phyloP scores from a whole-genome alignment of 306 rosid genomes.

The Gastrolobium villosum region DNA sequence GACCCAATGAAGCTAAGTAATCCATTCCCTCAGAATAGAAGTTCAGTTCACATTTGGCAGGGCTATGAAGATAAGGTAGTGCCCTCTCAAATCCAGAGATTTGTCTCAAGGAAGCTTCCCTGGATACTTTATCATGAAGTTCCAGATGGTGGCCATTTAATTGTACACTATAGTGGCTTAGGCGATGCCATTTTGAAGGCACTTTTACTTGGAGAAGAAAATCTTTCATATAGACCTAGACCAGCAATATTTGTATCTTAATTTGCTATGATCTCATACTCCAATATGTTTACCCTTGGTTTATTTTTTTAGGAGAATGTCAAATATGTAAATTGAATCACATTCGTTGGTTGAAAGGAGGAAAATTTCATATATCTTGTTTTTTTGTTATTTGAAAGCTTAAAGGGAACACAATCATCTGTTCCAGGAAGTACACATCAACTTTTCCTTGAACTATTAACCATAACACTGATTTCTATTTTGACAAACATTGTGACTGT shows the following conservation, averaged over 20 bases:
- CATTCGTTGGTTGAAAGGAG: conserved; percentile 53
- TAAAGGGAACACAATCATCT: conserved; percentile 9
- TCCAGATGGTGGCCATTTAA: conserved; percentile 91
- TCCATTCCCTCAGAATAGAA: conserved; percentile 71
- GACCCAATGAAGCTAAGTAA: conserved; percentile 77
- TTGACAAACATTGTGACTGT: background rate
- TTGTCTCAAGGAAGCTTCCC: conserved; percentile 73
- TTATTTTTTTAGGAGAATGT: conserved; percentile 32
- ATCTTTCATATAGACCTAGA: conserved; percentile 59
- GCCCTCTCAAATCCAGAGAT: conserved; percentile 84
- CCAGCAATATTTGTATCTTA: conserved; percentile 48
- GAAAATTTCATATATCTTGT: conserved; percentile 47
- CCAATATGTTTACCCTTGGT: conserved; percentile 25
- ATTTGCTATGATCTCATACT: conserved; percentile 24
- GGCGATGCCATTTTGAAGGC: conserved; percentile 86
- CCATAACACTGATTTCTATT: background rate
- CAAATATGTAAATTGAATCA: conserved; percentile 50
- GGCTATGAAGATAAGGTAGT: conserved; percentile 95
- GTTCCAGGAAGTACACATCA: conserved; percentile 14
- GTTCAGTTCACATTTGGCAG: conserved; percentile 88
- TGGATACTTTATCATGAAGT: conserved; percentile 94
- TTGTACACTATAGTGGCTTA: conserved; percentile 82
- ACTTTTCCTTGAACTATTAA: conserved; percentile 1
- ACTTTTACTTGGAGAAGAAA: conserved; percentile 88
- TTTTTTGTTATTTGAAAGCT: conserved; percentile 39